Evolutionary conservation across 1,284 basidiomycete genomes (phyloP).

Genomic region (Anthracocystis setariae): DNA sequence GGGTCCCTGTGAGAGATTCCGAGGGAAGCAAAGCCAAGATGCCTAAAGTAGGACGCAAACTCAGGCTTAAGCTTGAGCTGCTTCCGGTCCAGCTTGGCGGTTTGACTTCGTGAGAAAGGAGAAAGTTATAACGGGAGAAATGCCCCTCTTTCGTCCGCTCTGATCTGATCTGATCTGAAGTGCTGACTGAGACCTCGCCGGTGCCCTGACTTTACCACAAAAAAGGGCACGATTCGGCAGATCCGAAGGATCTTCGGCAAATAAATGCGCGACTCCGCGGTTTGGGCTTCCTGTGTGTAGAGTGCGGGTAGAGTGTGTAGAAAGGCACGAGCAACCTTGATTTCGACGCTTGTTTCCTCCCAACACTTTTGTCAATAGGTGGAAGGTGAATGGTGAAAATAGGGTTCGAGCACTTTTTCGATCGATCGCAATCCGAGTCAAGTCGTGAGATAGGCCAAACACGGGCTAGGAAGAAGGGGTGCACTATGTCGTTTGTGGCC

Average conservation of each 20-base stretch:
- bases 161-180: background rate
- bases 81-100: background rate
- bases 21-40: background rate
- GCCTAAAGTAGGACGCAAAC: background rate
- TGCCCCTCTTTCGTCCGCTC: background rate
- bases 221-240: background rate
- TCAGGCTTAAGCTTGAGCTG: background rate
- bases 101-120: background rate
- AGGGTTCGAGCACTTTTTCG: no score
- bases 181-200: background rate
- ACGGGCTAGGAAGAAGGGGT: no score
- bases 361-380: no score
- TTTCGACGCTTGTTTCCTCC: no score
- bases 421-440: no score
- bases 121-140: background rate
- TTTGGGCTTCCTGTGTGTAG: no score
- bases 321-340: no score
- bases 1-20: background rate
- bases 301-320: no score
- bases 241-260: background rate
- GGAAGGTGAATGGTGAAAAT: no score
- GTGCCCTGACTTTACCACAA: background rate
- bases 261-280: background rate
- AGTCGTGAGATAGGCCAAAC: no score
- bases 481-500: no score